Percentiles rank a stretch among this genome's conserved stretches.
Evolutionary conservation across 2,329 filamentous ascomycete species (phyloP).

Genomic region (Cladophialophora chaetospira): DNA sequence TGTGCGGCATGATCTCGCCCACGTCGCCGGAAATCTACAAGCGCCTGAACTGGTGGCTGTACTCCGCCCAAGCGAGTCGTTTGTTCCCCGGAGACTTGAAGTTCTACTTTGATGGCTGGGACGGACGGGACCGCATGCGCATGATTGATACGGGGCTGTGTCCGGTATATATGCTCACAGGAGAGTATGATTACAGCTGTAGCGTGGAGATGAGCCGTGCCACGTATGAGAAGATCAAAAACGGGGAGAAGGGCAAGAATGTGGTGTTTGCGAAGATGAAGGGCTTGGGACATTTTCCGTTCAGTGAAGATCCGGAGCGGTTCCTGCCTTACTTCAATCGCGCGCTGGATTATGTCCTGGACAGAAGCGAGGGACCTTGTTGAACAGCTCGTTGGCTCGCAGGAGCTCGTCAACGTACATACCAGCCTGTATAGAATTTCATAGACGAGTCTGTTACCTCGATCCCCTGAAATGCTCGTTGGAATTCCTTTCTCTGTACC

Average conservation of each 20-base stretch:
- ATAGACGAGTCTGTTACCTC: no score
- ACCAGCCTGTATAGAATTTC: no score
- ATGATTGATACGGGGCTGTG: constrained; percentile 52
- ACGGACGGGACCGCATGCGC: constrained; percentile 48
- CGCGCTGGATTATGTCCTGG: constrained; percentile 24
- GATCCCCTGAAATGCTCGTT: no score
- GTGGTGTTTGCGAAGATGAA: constrained; percentile 28
- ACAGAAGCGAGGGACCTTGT: not conserved
- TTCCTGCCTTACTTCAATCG: constrained; percentile 25
- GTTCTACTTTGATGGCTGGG: constrained; percentile 55
- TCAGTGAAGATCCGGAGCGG: constrained; percentile 26
- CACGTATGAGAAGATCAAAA: constrained; percentile 28
- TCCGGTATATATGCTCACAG: constrained; percentile 55
- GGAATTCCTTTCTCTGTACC: no score
- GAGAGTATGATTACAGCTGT: constrained; percentile 34
- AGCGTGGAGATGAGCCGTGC: constrained; percentile 19
- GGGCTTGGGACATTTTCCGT: constrained; percentile 29
- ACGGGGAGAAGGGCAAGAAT: not conserved
- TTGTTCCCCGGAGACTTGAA: constrained; percentile 55
- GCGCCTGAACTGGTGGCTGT: constrained; percentile 53
- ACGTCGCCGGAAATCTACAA: constrained; percentile 49
- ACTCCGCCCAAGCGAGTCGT: constrained; percentile 52
- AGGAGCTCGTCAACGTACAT: no score
- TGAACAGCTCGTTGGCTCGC: not conserved
- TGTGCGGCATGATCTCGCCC: constrained; percentile 47